Conservation (phyloP, 345 rosid genomes). For the Eucalyptus paniculata region DNA sequence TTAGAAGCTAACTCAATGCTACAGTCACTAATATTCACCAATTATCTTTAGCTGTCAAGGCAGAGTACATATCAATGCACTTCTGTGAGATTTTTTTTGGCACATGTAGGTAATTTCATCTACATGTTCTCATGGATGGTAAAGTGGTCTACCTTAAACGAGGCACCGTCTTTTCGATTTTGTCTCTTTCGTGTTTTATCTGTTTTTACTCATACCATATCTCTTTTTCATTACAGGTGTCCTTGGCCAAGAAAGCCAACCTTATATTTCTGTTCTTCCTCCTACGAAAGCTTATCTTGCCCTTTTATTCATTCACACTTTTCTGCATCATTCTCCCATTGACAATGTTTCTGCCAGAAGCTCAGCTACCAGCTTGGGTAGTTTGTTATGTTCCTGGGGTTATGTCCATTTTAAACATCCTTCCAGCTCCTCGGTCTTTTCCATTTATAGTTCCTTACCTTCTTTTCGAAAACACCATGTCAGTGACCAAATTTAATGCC, state of each 20-base stretch:
- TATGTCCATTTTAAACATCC: conserved; percentile 75
- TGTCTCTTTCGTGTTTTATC: neutral
- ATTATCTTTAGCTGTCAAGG: neutral
- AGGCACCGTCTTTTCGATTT: neutral
- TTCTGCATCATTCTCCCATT: conserved; percentile 90
- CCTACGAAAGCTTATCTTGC: conserved; percentile 76
- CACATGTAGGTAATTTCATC: neutral
- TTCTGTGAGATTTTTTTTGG: neutral
- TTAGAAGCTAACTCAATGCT: neutral
- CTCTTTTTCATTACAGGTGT: conserved; percentile 32
- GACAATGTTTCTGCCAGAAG: conserved; percentile 88
- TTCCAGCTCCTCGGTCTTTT: conserved; percentile 80
- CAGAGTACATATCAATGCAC: neutral
- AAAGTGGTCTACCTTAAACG: neutral
- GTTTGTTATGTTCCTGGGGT: conserved; percentile 80
- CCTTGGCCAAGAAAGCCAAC: conserved; percentile 64
- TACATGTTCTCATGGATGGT: neutral
- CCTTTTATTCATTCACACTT: conserved; percentile 90
- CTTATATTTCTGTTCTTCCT: conserved; percentile 83
- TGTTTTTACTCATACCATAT: neutral
- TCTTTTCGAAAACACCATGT: conserved; percentile 96
- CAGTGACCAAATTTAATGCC: conserved; percentile 92
- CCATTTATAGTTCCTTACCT: conserved; percentile 89
- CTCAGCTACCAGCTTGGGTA: conserved; percentile 87
- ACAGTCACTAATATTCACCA: neutral